phyloP scores from a whole-genome alignment of 495 filamentous ascomycete species.

The Echria macrotheca region DNA sequence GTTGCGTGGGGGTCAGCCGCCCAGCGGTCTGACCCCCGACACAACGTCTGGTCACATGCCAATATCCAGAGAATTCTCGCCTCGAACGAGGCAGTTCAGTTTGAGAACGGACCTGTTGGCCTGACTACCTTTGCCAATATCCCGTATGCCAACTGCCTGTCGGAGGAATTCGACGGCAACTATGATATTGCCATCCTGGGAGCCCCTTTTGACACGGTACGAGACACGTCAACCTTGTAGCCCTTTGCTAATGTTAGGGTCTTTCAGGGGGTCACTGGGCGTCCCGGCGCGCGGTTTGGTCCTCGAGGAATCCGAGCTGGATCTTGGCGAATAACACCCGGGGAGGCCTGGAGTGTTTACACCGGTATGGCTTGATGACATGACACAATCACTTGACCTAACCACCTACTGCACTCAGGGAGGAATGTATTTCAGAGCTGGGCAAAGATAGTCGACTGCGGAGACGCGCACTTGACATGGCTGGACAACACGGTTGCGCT shows the following conservation, averaged over 20 bases:
- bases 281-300: not conserved
- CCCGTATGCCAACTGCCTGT: not conserved
- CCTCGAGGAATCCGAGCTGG: not conserved
- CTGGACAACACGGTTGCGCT: conserved; percentile 71
- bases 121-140: not conserved
- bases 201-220: conserved; percentile 46
- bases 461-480: conserved; percentile 65
- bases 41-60: too few species aligned
- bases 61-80: too few species aligned
- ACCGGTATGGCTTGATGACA: not conserved
- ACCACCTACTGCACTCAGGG: not conserved
- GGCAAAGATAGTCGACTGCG: conserved; percentile 60
- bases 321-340: not conserved
- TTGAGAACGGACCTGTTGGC: not conserved
- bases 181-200: conserved; percentile 84
- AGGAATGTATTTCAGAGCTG: conserved; percentile 1
- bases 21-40: too few species aligned
- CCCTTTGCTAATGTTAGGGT: not conserved
- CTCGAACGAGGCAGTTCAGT: too few species aligned
- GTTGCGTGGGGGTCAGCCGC: too few species aligned
- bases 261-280: not conserved
- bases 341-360: not conserved
- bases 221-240: not conserved
- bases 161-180: not conserved
- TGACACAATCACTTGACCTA: not conserved